phyloP scores from a whole-genome alignment of 176 grass and related monocot genomes.

The Aegilops sharonensis region DNA sequence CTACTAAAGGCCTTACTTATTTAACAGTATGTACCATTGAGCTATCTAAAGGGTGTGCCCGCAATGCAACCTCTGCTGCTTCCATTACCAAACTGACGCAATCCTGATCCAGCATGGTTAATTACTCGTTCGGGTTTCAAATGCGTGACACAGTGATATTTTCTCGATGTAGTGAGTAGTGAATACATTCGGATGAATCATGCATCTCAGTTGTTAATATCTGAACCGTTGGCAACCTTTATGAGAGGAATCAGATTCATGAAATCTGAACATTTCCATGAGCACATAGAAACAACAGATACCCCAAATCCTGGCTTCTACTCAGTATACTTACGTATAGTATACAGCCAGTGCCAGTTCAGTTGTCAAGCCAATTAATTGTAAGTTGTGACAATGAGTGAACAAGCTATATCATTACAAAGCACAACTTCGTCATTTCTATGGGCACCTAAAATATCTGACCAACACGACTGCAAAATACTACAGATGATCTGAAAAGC shows the following conservation, averaged over 20 bases:
- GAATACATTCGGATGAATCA: background rate
- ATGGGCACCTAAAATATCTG: background rate
- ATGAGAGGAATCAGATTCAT: background rate
- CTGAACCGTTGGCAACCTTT: background rate
- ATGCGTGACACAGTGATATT: background rate
- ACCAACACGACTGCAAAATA: background rate
- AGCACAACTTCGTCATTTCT: background rate
- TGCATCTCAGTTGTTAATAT: background rate
- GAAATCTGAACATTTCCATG: background rate
- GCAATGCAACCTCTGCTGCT: background rate
- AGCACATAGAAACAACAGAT: background rate
- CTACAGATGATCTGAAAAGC: background rate
- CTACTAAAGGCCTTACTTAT: background rate
- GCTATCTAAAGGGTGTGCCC: background rate
- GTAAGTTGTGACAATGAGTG: background rate
- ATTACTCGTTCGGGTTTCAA: background rate
- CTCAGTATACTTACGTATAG: too few relatives aligned
- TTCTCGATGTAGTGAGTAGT: background rate
- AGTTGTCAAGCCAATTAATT: background rate
- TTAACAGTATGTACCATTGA: background rate
- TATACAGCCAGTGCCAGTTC: background rate
- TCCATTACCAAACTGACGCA: background rate
- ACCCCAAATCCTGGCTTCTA: background rate
- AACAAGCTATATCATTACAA: background rate
- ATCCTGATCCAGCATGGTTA: background rate